phyloP scores from a whole-genome alignment of 305 asterid species.

The Solanum chacoense region DNA sequence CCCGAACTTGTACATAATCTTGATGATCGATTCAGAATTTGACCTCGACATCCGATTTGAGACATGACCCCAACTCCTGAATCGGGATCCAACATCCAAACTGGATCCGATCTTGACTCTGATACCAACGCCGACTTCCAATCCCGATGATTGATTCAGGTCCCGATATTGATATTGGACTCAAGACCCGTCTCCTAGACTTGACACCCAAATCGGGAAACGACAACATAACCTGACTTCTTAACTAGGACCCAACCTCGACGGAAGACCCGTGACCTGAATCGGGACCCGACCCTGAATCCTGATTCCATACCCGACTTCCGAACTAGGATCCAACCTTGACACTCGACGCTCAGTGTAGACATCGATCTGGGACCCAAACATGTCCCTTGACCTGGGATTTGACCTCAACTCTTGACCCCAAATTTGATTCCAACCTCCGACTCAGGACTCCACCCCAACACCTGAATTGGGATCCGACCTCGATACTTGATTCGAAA shows the following conservation, averaged over 20 bases:
- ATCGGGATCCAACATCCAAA: background rate
- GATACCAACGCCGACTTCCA: background rate
- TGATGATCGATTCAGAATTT: too few species aligned
- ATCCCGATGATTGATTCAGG: background rate
- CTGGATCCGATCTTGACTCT: background rate
- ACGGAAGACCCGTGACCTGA: too few species aligned
- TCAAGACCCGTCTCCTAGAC: background rate
- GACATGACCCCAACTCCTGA: background rate
- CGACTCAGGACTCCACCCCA: background rate
- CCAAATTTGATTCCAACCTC: background rate
- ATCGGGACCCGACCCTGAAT: background rate
- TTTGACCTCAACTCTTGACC: background rate
- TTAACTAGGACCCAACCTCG: background rate
- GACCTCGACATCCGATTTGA: background rate
- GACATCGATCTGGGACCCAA: background rate
- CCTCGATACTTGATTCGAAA: background rate
- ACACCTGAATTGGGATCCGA: background rate
- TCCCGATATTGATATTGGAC: background rate
- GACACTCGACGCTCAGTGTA: too few species aligned
- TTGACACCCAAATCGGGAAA: background rate
- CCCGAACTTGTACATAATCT: too few species aligned
- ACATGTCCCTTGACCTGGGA: background rate
- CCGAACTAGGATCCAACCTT: background rate
- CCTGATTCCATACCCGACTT: background rate
- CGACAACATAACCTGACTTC: background rate